Evolutionary conservation across 805 yeast species (phyloP).

Genomic region (Saccharomycopsis sp.): DNA sequence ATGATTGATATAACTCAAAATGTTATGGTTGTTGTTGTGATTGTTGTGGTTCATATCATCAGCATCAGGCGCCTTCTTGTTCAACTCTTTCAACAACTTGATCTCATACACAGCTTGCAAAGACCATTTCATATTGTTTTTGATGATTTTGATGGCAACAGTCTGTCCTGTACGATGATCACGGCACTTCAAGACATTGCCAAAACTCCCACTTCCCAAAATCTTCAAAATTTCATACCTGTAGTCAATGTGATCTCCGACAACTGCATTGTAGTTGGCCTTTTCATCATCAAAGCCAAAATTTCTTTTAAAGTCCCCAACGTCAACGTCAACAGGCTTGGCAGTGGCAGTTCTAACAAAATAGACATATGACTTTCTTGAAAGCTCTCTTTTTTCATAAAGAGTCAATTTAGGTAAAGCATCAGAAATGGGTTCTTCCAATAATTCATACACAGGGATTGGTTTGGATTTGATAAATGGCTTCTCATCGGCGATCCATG

Average conservation of each 20-base stretch:
- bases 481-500: too few species aligned
- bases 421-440: too few species aligned
- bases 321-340: conserved; percentile 5
- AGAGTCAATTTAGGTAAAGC: too few species aligned
- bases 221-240: conserved; percentile 52
- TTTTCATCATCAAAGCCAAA: conserved; percentile 66
- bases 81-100: conserved; percentile 48
- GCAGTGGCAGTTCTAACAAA: conserved; percentile 7
- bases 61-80: too few species aligned
- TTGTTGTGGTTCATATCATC: conserved; percentile 21
- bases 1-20: conserved; percentile 55
- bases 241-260: conserved; percentile 68
- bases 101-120: conserved; percentile 74
- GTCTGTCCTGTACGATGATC: conserved; percentile 52
- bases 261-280: conserved; percentile 48
- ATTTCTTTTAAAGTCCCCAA: conserved; percentile 35
- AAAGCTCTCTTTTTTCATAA: conserved; percentile 16
- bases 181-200: conserved; percentile 58
- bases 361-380: conserved; percentile 12
- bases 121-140: conserved; percentile 64
- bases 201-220: conserved; percentile 78
- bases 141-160: conserved; percentile 72
- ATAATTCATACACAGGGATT: too few species aligned
- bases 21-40: conserved; percentile 26
- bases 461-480: too few species aligned